phyloP scores from a whole-genome alignment of 2,329 filamentous ascomycete genomes.

The Madurella fahalii region DNA sequence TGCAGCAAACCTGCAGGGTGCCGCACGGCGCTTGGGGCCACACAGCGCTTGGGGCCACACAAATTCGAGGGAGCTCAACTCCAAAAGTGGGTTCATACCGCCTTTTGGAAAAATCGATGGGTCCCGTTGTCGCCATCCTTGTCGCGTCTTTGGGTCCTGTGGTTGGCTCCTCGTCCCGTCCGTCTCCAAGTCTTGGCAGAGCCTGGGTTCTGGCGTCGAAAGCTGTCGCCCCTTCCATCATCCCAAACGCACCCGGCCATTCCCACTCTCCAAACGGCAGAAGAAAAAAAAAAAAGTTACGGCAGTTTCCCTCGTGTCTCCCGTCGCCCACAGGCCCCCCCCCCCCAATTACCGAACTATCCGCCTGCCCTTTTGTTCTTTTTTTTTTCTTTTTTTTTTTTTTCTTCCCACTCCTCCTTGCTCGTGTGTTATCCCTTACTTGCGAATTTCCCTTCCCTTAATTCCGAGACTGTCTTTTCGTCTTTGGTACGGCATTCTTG shows the following conservation, averaged over 20 bases:
- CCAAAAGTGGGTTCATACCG: conserved; percentile 24
- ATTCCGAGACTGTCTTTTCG: not conserved
- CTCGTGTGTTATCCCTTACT: conserved; percentile 1
- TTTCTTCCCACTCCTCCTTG: not conserved
- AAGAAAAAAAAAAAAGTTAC: conserved; percentile 27
- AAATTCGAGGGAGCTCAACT: conserved; percentile 4
- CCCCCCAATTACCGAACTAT: conserved; percentile 16
- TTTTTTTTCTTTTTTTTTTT: not conserved
- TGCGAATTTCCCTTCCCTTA: conserved; percentile 2
- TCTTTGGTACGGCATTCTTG: conserved; percentile 1
- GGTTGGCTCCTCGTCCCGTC: conserved; percentile 12
- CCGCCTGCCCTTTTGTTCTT: conserved; percentile 16
- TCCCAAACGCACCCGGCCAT: conserved; percentile 21
- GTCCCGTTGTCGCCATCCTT: conserved; percentile 17
- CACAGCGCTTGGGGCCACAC: conserved; percentile 10
- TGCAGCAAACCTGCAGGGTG: not conserved
- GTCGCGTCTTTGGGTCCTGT: conserved; percentile 2
- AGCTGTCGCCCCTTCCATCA: conserved; percentile 22
- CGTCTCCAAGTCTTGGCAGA: conserved; percentile 15
- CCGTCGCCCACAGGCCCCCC: conserved; percentile 1
- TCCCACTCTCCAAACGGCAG: conserved; percentile 20
- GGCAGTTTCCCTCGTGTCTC: conserved; percentile 9
- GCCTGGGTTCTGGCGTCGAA: conserved; percentile 16
- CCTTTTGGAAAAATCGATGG: conserved; percentile 15
- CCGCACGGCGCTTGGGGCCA: not conserved